These are phyloP conservation scores for Calocybe gangraenosa DNA, from an alignment of 768 basidiomycete species.

Conservation along the genomic window DNA sequence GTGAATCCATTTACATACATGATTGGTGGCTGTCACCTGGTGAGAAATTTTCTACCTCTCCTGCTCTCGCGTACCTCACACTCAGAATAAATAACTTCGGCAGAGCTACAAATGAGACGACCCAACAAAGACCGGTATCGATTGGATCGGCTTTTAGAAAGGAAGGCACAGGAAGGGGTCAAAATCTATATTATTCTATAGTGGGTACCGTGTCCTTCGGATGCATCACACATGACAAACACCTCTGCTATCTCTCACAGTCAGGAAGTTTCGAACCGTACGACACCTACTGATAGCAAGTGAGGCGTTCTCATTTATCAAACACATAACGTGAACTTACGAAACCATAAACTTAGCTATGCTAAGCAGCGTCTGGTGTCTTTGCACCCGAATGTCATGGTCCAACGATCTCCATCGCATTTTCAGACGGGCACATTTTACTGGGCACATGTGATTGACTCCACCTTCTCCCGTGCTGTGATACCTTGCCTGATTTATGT, in stretches of 20 bases:
- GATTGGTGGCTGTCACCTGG: conserved; percentile 98
- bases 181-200: conserved; percentile 95
- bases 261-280: conserved; percentile 92
- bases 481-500: conserved; percentile 3
- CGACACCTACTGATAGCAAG: conserved; percentile 94
- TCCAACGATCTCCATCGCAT: conserved; percentile 96
- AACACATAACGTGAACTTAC: conserved; percentile 8
- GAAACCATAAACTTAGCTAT: conserved; percentile 46
- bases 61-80: background rate
- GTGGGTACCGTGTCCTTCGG: conserved; percentile 36
- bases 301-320: conserved; percentile 30
- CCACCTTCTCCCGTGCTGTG: background rate
- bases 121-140: conserved; percentile 84
- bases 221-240: conserved; percentile 7
- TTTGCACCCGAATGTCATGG: conserved; percentile 90
- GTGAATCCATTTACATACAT: conserved; percentile 88
- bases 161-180: conserved; percentile 93
- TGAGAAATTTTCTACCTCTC: conserved; percentile 26
- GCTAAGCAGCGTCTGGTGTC: conserved; percentile 76
- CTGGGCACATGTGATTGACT: conserved; percentile 86
- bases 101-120: conserved; percentile 81
- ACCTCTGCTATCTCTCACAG: conserved; percentile 33
- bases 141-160: conserved; percentile 78
- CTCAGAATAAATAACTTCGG: background rate
- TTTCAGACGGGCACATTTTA: conserved; percentile 97